Percentiles rank a stretch among this genome's conserved stretches.
Conservation (phyloP, 331 rosid species). For the Pyrus hybrid region DNA sequence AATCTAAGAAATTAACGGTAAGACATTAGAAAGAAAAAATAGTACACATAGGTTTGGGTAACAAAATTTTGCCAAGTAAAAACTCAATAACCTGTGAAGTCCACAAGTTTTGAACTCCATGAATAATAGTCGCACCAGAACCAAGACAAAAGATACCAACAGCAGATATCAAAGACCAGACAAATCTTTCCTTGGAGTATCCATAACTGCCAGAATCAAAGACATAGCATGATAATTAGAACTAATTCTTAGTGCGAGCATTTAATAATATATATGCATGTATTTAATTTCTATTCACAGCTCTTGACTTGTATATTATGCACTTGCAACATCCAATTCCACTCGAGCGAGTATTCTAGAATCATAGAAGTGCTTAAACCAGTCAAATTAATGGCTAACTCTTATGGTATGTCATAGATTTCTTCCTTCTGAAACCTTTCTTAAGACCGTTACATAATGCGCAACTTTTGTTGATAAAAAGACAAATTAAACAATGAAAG, state of each 20-base stretch:
- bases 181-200: conserved; percentile 97
- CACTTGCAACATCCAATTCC: background rate
- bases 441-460: background rate
- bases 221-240: background rate
- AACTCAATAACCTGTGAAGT: conserved; percentile 50
- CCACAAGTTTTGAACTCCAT: conserved; percentile 95
- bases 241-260: background rate
- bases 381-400: background rate
- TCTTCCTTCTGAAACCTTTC: background rate
- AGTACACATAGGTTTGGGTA: background rate
- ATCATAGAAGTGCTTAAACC: background rate
- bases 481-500: background rate
- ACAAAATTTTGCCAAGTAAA: background rate
- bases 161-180: conserved; percentile 98
- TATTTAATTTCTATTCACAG: background rate
- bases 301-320: background rate
- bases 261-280: background rate
- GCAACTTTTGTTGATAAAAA: background rate
- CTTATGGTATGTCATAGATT: background rate
- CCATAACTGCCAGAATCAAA: conserved; percentile 65
- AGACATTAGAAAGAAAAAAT: background rate
- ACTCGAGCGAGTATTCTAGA: background rate
- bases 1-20: background rate
- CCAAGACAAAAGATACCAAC: conserved; percentile 98
- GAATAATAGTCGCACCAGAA: conserved; percentile 89